These are phyloP conservation scores for Mycena polygramma DNA, from an alignment of 768 basidiomycete species.

Conservation along the genomic window DNA sequence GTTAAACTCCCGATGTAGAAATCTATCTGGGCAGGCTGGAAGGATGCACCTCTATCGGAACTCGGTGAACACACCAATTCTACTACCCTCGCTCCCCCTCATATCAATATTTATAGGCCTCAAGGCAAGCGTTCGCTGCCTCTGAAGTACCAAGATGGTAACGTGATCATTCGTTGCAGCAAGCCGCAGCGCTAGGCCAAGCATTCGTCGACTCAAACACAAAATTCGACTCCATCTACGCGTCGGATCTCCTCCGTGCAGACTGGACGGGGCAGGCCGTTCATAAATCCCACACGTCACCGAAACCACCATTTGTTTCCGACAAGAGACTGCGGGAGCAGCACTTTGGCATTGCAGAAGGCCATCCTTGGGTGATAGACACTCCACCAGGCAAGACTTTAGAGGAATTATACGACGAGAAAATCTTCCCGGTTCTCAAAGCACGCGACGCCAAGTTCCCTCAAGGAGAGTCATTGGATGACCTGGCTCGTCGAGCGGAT, in stretches of 20 bases:
- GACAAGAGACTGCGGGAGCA: constrained; percentile 76
- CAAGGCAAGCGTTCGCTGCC: constrained; percentile 33
- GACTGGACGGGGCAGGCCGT: constrained; percentile 72
- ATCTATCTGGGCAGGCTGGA: constrained; percentile 81
- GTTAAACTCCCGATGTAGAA: constrained; percentile 39
- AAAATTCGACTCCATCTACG: constrained; percentile 69
- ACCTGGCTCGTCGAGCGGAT: constrained; percentile 69
- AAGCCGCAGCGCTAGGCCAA: constrained; percentile 73
- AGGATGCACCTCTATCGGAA: constrained; percentile 79
- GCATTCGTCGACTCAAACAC: constrained; percentile 57
- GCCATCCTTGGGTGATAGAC: constrained; percentile 61
- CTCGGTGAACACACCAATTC: constrained; percentile 62
- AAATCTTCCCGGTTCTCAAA: constrained; percentile 66
- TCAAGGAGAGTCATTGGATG: constrained; percentile 75
- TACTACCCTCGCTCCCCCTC: background rate
- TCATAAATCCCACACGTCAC: constrained; percentile 61
- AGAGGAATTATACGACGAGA: constrained; percentile 61
- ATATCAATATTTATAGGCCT: constrained; percentile 24
- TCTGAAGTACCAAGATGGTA: background rate
- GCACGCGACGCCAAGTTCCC: constrained; percentile 69
- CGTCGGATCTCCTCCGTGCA: constrained; percentile 78
- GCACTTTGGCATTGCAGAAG: constrained; percentile 80
- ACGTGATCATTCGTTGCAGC: constrained; percentile 48
- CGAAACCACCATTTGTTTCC: constrained; percentile 67
- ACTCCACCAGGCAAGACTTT: constrained; percentile 47